These are phyloP conservation scores for Helicostylum pulchrum DNA, from an alignment of 192 early-diverging fungal species.

Conservation along the genomic window DNA sequence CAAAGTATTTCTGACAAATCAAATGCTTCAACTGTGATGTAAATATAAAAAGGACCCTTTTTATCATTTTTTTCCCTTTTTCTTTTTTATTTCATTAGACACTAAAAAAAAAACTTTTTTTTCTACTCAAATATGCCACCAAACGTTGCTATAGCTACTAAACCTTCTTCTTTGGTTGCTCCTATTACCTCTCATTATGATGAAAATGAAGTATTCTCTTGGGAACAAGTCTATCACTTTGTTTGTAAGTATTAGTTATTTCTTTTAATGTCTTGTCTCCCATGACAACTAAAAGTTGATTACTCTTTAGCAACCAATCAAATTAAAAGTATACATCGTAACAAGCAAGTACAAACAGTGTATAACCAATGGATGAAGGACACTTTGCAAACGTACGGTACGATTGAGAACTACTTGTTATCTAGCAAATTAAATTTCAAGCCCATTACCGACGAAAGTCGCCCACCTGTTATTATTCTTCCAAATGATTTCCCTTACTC, in stretches of 20 bases:
- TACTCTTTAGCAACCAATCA: slow-evolving; percentile 21
- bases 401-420: slow-evolving; percentile 29
- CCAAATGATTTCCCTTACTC: slow-evolving; percentile 34
- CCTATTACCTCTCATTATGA: too few relatives aligned
- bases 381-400: slow-evolving; percentile 20
- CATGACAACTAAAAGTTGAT: neutral
- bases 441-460: neutral
- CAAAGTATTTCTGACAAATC: too few relatives aligned
- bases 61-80: neutral
- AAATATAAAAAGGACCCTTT: neutral
- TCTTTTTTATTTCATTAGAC: neutral
- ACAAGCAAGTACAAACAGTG: slow-evolving; percentile 4
- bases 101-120: neutral
- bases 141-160: too few relatives aligned
- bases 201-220: neutral
- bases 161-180: too few relatives aligned
- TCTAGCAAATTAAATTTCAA: slow-evolving; percentile 15
- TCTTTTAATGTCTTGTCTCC: neutral
- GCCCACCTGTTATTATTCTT: slow-evolving; percentile 22
- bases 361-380: slow-evolving; percentile 29
- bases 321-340: slow-evolving; percentile 26
- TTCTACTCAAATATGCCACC: too few relatives aligned
- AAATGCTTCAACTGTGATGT: too few relatives aligned
- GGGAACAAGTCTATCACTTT: slow-evolving; percentile 29
- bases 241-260: slow-evolving; percentile 21